Percentiles rank a stretch among this genome's conserved stretches.
Conservation (phyloP, 768 basidiomycete genomes). For the Russula earlei region DNA sequence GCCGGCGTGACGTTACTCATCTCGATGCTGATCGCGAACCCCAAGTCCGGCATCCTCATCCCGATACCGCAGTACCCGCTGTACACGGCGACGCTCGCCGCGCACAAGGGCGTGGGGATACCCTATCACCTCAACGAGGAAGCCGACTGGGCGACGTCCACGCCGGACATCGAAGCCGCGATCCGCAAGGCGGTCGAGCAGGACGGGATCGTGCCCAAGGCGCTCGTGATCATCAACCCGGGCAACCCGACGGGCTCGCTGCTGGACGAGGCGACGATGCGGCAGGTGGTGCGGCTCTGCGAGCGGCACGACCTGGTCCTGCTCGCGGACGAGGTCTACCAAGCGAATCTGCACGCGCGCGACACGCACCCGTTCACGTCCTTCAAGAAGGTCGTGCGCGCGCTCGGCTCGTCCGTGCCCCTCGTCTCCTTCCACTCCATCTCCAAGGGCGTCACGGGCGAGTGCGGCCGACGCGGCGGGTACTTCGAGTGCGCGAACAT, state of each 20-base stretch:
- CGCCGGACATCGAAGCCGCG: conserved; percentile 53
- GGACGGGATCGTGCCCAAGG: conserved; percentile 60
- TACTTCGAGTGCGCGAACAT: conserved; percentile 93
- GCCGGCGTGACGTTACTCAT: conserved; percentile 86
- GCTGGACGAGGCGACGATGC: conserved; percentile 62
- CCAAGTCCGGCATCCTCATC: conserved; percentile 73
- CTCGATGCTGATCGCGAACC: conserved; percentile 63
- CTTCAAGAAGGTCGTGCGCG: conserved; percentile 81
- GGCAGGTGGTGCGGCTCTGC: conserved; percentile 71
- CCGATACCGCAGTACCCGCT: conserved; percentile 98
- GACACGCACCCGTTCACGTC: conserved; percentile 71
- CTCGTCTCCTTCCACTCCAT: conserved; percentile 97
- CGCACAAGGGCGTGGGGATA: conserved; percentile 66
- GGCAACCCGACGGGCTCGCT: conserved; percentile 95
- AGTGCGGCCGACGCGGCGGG: conserved; percentile 95
- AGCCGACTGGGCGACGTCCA: conserved; percentile 74
- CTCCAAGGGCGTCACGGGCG: conserved; percentile 91
- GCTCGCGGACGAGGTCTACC: conserved; percentile 98
- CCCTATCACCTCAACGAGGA: conserved; percentile 87
- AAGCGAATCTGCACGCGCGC: conserved; percentile 75
- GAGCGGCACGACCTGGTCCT: conserved; percentile 79
- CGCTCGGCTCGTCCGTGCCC: conserved; percentile 59
- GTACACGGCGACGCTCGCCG: conserved; percentile 91
- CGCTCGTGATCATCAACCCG: conserved; percentile 95
- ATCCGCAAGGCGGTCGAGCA: conserved; percentile 55